Base-by-base conservation (phyloP, 768 basidiomycete genomes). In the Psilocybe azurescens region DNA sequence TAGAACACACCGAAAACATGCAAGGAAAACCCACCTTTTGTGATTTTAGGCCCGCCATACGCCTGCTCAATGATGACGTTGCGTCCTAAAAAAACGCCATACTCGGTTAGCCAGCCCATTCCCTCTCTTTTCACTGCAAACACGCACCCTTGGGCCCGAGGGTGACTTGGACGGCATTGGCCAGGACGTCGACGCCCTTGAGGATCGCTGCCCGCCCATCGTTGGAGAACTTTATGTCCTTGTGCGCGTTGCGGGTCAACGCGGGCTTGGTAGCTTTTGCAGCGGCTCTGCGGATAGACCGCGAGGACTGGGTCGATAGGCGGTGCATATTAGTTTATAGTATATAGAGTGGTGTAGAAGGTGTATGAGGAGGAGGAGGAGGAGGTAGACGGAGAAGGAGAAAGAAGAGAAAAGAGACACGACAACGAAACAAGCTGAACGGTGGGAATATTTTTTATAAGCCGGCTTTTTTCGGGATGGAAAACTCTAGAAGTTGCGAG, bases 51-150 rank as follows among this genome's bases (percentile, higher is more conserved):
- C 36, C 91, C 89, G 65, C 93, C 93, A 70, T 84, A 94, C 48
- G 90, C 83, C 81, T 94, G 92, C 79, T 98, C 97, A 71, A 99
- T 97, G 81, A 99, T 99, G 73, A 99, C 97, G 76, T 97, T 99
- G 72, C 96, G 88, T 68, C 95, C 94, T 94, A 36, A 7, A 1
- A 36, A 36, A 7, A 36, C 6, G 2, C 33, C 33, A 36, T 2
- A 24, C 24, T 11, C 33, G 7, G 2, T 36, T 2, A 36, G 33
- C 33, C 24, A 24, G 2, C 24, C 24, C 24, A 24, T 24, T 24
- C 24, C 24, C 24, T 24, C 24, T 24, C 24, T 24, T 24, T 24
- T 24, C 24, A 0, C 24, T 24, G 24, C 2, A 36, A 36, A 36
- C 6, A 36, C 33, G 11, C 33, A 89, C 94, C 95, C 81, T 99